These are phyloP conservation scores for Pseudogymnoascus sp. DNA, from an alignment of 2,329 filamentous ascomycete genomes.

Conservation along the genomic window DNA sequence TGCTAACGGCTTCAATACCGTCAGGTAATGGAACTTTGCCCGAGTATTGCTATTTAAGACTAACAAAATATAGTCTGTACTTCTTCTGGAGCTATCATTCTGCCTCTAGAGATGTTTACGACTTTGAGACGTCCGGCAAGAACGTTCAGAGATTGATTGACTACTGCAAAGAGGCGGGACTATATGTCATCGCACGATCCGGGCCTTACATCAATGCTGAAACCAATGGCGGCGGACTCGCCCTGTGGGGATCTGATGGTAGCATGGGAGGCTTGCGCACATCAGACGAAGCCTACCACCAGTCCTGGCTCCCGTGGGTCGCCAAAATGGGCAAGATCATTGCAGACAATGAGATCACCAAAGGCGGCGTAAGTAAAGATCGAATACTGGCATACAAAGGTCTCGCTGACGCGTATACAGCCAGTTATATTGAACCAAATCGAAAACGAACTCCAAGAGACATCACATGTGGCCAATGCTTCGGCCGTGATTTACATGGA, in stretches of 20 bases:
- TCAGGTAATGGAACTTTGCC: constrained; percentile 29
- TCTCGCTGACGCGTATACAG: constrained; percentile 10
- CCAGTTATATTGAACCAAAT: constrained; percentile 44
- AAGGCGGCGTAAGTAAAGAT: constrained; percentile 32
- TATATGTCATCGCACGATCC: constrained; percentile 43
- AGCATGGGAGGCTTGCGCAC: constrained; percentile 37
- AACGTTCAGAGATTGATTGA: constrained; percentile 43
- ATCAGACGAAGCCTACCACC: constrained; percentile 35
- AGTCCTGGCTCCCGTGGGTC: constrained; percentile 41
- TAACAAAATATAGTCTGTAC: constrained; percentile 30
- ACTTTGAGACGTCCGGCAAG: constrained; percentile 43
- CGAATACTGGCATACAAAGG: not conserved
- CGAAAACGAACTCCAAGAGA: constrained; percentile 45
- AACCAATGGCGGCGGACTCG: constrained; percentile 39
- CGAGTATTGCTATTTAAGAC: not conserved
- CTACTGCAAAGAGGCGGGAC: constrained; percentile 41
- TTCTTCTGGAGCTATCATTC: constrained; percentile 45
- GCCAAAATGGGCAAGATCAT: constrained; percentile 39
- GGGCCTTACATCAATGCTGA: constrained; percentile 47
- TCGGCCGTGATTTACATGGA: constrained; percentile 45
- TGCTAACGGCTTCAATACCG: constrained; percentile 44
- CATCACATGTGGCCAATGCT: constrained; percentile 33
- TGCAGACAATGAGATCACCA: constrained; percentile 41
- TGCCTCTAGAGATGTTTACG: constrained; percentile 36
- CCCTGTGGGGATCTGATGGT: constrained; percentile 39